These are phyloP conservation scores for Microthlaspi erraticum DNA, from an alignment of 345 rosid genomes.

Conservation along the genomic window DNA sequence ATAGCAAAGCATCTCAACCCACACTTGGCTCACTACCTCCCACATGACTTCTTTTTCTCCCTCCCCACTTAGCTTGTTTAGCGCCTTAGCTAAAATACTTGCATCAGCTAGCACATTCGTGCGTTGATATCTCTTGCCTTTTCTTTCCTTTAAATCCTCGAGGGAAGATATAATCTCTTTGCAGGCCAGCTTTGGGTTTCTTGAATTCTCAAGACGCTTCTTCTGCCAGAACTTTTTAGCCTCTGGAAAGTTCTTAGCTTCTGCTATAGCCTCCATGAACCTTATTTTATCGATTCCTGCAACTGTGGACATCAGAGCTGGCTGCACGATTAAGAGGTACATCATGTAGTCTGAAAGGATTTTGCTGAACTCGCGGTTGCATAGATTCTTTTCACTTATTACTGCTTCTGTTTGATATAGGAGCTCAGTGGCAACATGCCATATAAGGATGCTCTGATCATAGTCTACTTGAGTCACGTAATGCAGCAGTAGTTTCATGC, in stretches of 20 bases:
- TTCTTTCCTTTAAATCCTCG: not conserved
- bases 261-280: slow-evolving; percentile 51
- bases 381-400: not conserved
- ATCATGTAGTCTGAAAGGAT: slow-evolving; percentile 55
- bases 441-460: slow-evolving; percentile 43
- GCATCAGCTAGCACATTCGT: slow-evolving; percentile 57
- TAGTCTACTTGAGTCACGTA: slow-evolving; percentile 38
- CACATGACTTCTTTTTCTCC: slow-evolving; percentile 36
- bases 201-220: not conserved
- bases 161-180: not conserved
- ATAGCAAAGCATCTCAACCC: slow-evolving; percentile 61
- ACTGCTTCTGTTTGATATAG: slow-evolving; percentile 15
- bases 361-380: slow-evolving; percentile 40
- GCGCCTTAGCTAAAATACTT: slow-evolving; percentile 50
- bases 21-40: slow-evolving; percentile 54
- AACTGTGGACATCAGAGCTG: slow-evolving; percentile 48
- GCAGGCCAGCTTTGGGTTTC: slow-evolving; percentile 17
- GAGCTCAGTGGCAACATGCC: slow-evolving; percentile 43
- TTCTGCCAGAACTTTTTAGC: slow-evolving; percentile 26
- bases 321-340: slow-evolving; percentile 54
- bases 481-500: slow-evolving; percentile 11
- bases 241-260: slow-evolving; percentile 5
- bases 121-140: slow-evolving; percentile 54
- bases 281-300: slow-evolving; percentile 51
- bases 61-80: not conserved